Evolutionary conservation across 768 basidiomycete species (phyloP), one percentile per base, ranked within the genome.

Genomic region (Thelephora ganbajun): DNA sequence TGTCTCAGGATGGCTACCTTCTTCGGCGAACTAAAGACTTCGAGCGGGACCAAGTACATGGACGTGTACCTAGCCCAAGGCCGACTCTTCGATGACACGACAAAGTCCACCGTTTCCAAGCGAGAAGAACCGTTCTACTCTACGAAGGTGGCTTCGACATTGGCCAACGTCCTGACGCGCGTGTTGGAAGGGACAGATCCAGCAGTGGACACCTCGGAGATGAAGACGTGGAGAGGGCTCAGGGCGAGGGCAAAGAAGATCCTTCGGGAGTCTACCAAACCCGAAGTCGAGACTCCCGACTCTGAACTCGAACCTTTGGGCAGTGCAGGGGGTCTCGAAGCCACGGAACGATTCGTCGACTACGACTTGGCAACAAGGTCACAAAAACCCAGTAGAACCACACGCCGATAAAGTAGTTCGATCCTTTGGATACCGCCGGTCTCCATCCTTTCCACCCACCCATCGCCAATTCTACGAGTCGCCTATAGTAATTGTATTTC

Each of bases 1-100:
- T 73, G 70, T 49, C 54, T 85, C 47, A 73, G 83, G 34, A 73
- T 89, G 5, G 58, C 76, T 6, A 61, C 69, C 50, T 61, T 71
- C 54, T 60, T 79, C 41, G 70, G 72, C 35, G 59, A 66, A 6
- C 7, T 16, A 14, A 7, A 7, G 39, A 7, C 16, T 22, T 16
- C 18, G 39, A 18, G 18, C 16, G 26, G 26, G 26, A 30, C 26
- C 26, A 30, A 30, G 26, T 41, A 22, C 18, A 41, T 41, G 39
- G 18, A 22, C 16, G 39, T 18, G 22, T 41, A 41, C 39, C 22
- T 41, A 6, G 9, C 18, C 14, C 18, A 22, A 22, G 39, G 39
- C 22, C 16, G 16, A 9, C 14, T 41, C 22, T 22, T 22, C 18
- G 39, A 41, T 7, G 26, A 30, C 26, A 9, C 26, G 4, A 4